These are phyloP conservation scores for Coelomomyces lativittatus DNA, from an alignment of 371 early-diverging fungal species.

Conservation along the genomic window DNA sequence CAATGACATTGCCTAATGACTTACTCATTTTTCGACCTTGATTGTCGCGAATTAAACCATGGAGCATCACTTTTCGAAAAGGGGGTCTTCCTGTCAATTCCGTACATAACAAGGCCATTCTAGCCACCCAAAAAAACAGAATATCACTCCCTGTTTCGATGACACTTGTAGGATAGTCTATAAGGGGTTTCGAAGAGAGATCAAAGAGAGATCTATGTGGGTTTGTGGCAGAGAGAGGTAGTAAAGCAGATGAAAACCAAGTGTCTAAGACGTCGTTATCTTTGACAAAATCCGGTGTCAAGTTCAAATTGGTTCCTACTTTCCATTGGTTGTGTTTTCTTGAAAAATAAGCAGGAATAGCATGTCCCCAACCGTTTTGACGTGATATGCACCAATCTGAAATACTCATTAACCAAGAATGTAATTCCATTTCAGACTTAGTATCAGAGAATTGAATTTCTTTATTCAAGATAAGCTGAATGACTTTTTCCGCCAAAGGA, in stretches of 20 bases:
- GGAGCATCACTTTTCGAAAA: slow-evolving; percentile 57
- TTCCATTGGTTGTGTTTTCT: not conserved
- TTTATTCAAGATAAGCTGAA: not conserved
- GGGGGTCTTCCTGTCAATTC: slow-evolving; percentile 66
- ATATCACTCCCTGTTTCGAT: slow-evolving; percentile 98
- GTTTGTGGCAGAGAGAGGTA: slow-evolving; percentile 80
- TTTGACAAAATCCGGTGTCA: slow-evolving; percentile 40
- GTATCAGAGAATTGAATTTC: not conserved
- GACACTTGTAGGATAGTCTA: slow-evolving; percentile 63
- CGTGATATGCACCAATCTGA: slow-evolving; percentile 98
- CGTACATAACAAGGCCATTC: slow-evolving; percentile 96
- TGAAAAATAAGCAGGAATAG: slow-evolving; percentile 86
- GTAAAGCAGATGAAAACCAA: slow-evolving; percentile 97
- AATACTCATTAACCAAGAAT: slow-evolving; percentile 89
- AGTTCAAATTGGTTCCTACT: slow-evolving; percentile 45
- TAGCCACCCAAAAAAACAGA: slow-evolving; percentile 98
- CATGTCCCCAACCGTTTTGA: slow-evolving; percentile 99
- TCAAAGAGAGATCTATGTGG: not conserved
- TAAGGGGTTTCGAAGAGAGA: slow-evolving; percentile 2
- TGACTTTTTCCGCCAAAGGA: not conserved
- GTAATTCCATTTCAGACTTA: slow-evolving; percentile 79
- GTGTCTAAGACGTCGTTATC: slow-evolving; percentile 96
- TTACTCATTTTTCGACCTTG: slow-evolving; percentile 98
- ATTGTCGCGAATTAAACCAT: slow-evolving; percentile 77
- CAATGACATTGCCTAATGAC: slow-evolving; percentile 91